A percentile compares a stretch with the other conserved stretches of the same genome.
phyloP scores from a whole-genome alignment of 306 rosid genomes.

The Prunus persica region Prunus_persica_NCBIv2 NC_034016.1:16542001-16542500 shows the following conservation, averaged over 20 bases:
- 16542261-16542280: conserved; percentile 72
- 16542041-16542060: background rate
- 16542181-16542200: conserved; percentile 79
- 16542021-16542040: background rate
- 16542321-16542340: background rate
- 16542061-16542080: background rate
- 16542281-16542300: background rate
- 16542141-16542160: conserved; percentile 44
- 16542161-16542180: conserved; percentile 79
- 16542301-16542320: background rate
- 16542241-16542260: conserved; percentile 67
- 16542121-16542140: conserved; percentile 31
- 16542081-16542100: conserved; percentile 38
- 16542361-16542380: conserved; percentile 80
- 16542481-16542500: background rate
- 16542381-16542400: conserved; percentile 91
- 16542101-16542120: conserved; percentile 33
- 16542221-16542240: conserved; percentile 72
- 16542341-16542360: conserved; percentile 68
- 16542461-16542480: background rate
- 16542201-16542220: conserved; percentile 87
- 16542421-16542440: conserved; percentile 90
- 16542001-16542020: conserved; percentile 21
- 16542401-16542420: conserved; percentile 78
- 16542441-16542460: conserved; percentile 68